Percentiles rank a stretch among this genome's conserved stretches.
These are phyloP conservation scores for Verticillium nonalfalfae DNA, from an alignment of 2,329 filamentous ascomycete species.

Conservation along the genomic window DNA sequence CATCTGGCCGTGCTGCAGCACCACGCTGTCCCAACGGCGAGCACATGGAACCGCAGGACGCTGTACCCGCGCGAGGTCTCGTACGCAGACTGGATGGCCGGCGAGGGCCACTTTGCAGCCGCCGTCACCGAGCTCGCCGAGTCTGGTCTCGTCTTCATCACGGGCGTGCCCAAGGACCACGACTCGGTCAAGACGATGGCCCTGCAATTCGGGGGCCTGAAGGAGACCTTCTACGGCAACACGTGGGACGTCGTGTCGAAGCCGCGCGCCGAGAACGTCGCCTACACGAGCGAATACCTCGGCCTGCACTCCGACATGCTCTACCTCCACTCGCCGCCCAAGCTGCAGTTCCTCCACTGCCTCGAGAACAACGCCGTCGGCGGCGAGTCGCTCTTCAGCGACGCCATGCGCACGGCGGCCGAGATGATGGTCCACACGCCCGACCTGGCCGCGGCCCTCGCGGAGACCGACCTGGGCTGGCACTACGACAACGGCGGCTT, in stretches of 20 bases:
- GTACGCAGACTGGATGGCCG: constrained; percentile 66
- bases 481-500: constrained; percentile 63
- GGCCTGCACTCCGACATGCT: constrained; percentile 91
- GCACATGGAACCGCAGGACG: constrained; percentile 29
- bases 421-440: constrained; percentile 21
- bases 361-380: constrained; percentile 73
- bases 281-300: constrained; percentile 76
- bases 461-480: constrained; percentile 46
- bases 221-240: constrained; percentile 83
- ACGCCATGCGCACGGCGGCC: constrained; percentile 58
- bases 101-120: constrained; percentile 48
- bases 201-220: constrained; percentile 66
- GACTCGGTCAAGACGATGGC: constrained; percentile 62
- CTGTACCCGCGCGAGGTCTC: constrained; percentile 49
- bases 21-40: background rate
- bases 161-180: constrained; percentile 63
- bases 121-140: constrained; percentile 57
- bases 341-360: constrained; percentile 84
- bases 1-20: constrained; percentile 8
- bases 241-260: constrained; percentile 88
- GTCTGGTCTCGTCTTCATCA: constrained; percentile 72
- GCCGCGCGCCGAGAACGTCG: constrained; percentile 81
- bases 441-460: constrained; percentile 29
- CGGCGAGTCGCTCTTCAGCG: constrained; percentile 81
- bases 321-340: constrained; percentile 74